These are phyloP conservation scores for Rhizopogon vinicolor DNA, from an alignment of 768 basidiomycete species.

Conservation along the genomic window DNA sequence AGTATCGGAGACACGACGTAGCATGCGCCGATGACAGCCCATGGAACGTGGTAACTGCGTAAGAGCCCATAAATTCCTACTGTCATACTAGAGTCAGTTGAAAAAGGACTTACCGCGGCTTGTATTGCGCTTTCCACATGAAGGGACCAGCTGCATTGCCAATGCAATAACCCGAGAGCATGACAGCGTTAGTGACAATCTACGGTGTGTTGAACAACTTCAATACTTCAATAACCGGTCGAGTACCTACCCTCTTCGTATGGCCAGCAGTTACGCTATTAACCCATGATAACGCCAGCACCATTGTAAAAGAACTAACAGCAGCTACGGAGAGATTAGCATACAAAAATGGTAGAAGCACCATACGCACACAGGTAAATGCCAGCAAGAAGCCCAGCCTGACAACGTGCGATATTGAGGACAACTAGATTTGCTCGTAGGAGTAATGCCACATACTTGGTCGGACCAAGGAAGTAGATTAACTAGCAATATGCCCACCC, in stretches of 20 bases:
- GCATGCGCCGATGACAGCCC: slow-evolving; percentile 64
- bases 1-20: slow-evolving; percentile 43
- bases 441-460: slow-evolving; percentile 56
- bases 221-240: not conserved
- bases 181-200: slow-evolving; percentile 55
- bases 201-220: not conserved
- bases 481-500: slow-evolving; percentile 54
- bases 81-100: not conserved
- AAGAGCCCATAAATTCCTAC: not conserved
- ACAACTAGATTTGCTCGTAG: slow-evolving; percentile 2
- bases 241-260: slow-evolving; percentile 48
- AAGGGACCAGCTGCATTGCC: slow-evolving; percentile 60
- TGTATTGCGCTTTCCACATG: slow-evolving; percentile 65
- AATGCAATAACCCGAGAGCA: slow-evolving; percentile 58
- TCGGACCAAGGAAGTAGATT: slow-evolving; percentile 57
- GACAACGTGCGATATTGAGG: too few relatives aligned
- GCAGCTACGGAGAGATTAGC: slow-evolving; percentile 12
- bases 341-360: not conserved
- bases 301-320: slow-evolving; percentile 53
- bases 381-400: slow-evolving; percentile 45
- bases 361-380: slow-evolving; percentile 44
- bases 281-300: slow-evolving; percentile 52
- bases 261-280: slow-evolving; percentile 56
- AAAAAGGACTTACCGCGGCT: slow-evolving; percentile 40
- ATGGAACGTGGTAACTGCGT: slow-evolving; percentile 57